Evolutionary conservation across 768 basidiomycete species (phyloP), one percentile per base, ranked within the genome.

Genomic region (Mycena vulgaris): DNA sequence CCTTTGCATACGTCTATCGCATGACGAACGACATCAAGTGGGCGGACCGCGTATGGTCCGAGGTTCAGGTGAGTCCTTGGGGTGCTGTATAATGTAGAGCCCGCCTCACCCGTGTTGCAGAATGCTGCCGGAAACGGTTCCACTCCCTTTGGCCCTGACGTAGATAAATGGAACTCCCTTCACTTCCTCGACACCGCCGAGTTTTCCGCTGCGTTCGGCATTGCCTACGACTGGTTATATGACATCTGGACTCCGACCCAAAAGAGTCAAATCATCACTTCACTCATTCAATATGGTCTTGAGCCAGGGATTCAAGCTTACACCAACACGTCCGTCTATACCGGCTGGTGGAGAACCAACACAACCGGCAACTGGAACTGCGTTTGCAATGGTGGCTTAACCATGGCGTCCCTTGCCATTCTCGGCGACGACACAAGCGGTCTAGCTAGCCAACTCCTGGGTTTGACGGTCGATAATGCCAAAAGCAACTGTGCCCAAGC

Each of bases 171-270:
- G 97, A 98, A 99, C 82, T 85, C 91, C 5, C 69, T 47, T 1
- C 97, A 99, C 81, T 99, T 98, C 89, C 91, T 99, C 52, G 97
- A 97, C 78, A 83, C 89, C 28, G 96, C 92, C 16, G 97, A 98
- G 80, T 86, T 98, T 72, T 90, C 90, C 21, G 90, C 93, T 33
- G 96, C 95, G 9, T 99, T 92, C 76, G 98, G 87, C 42, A 93
- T 96, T 71, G 97, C 92, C 2, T 99, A 99, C 76, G 98, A 99
- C 78, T 99, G 97, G 97, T 78, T 99, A 37, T 92, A 98, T 79
- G 93, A 96, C 62, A 84, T 87, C 56, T 97, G 93, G 94, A 88
- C 88, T 16, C 82, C 87, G 31, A 86, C 89, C 1, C 95, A 97
- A 81, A 92, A 91, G 78, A 82, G 78, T 28, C 83, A 84, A 51